Conservation (phyloP, 2,329 filamentous ascomycete species). For the Microdochium nivale region DNA sequence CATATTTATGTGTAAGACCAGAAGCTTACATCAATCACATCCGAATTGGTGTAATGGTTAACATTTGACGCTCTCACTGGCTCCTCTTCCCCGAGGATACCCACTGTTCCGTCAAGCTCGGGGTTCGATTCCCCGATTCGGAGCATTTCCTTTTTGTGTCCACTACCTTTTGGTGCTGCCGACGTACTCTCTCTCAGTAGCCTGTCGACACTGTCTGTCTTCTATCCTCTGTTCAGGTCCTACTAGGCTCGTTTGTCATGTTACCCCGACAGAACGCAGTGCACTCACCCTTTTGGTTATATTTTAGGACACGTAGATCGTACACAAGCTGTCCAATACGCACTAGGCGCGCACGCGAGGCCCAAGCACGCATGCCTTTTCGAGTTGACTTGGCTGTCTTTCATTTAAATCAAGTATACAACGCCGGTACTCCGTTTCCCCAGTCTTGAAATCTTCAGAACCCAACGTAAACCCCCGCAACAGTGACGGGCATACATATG, state of each 20-base stretch:
- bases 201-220: too few relatives aligned
- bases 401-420: neutral
- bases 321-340: too few relatives aligned
- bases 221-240: too few relatives aligned
- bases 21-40: slow-evolving; percentile 5
- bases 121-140: slow-evolving; percentile 21
- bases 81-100: neutral
- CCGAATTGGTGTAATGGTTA: slow-evolving; percentile 26
- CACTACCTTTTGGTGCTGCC: too few relatives aligned
- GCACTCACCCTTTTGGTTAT: too few relatives aligned
- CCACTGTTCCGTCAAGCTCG: slow-evolving; percentile 13
- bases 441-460: neutral
- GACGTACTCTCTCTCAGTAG: too few relatives aligned
- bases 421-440: neutral
- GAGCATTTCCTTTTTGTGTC: slow-evolving; percentile 7
- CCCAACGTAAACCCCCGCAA: neutral
- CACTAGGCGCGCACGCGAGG: too few relatives aligned
- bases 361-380: too few relatives aligned
- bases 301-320: too few relatives aligned
- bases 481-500: neutral
- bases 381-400: too few relatives aligned
- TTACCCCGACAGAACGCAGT: too few relatives aligned
- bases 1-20: neutral
- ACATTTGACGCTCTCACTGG: slow-evolving; percentile 24
- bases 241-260: too few relatives aligned